Base-by-base conservation (phyloP, 176 grass and related monocot genomes). In the Rhipidocladum racemiflorum region DNA sequence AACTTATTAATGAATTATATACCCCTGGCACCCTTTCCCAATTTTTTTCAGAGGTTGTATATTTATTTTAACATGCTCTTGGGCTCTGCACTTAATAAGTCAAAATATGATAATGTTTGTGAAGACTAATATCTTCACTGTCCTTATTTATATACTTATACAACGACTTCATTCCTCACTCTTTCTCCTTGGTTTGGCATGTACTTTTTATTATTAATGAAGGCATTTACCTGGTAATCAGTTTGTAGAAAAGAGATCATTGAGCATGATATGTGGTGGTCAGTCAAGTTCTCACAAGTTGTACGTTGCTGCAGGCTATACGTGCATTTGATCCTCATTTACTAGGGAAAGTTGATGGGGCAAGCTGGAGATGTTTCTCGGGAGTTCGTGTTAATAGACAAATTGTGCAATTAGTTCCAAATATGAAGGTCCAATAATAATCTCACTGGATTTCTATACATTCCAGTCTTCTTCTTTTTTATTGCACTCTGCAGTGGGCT, bases 361-460 rank as follows among this genome's bases (percentile, higher is more conserved):
- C 88, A 73, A 91, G 86, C 61, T 94, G 88, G 92, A 94, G 88
- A 84, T 88, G 83, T 69, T 76, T 94, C 39, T 94, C 92, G 44
- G 92, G 92, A 86, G 88, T 94, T 39, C 86, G 83, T 83, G 92
- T 79, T 66, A 94, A 94, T 82, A 86, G 76, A 57, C 70, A 88
- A 82, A 94, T 91, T 70, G 66, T 84, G 76, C 88, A 86, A 51
- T 72, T 91, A 61, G 88, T 94, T 54, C 92, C 92, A 79, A 89
- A 94, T 82, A 84, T 94, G 66, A 91, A 94, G 92, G 92, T 94
- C 34, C 13, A 60, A 54, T n/a, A 77, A 35, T 55, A 46, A 11
- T 3, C 71, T 62, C 59, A 68, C 4, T 78, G 24, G 55, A 71
- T 84, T 80, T 77, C 76, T 72, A 64, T 46, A 45, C 10, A 65